A percentile compares a stretch with the other conserved stretches of the same genome.
Evolutionary conservation across 352 stramenopile species (phyloP).

Genomic region (Elongisporangium prolatum): DNA sequence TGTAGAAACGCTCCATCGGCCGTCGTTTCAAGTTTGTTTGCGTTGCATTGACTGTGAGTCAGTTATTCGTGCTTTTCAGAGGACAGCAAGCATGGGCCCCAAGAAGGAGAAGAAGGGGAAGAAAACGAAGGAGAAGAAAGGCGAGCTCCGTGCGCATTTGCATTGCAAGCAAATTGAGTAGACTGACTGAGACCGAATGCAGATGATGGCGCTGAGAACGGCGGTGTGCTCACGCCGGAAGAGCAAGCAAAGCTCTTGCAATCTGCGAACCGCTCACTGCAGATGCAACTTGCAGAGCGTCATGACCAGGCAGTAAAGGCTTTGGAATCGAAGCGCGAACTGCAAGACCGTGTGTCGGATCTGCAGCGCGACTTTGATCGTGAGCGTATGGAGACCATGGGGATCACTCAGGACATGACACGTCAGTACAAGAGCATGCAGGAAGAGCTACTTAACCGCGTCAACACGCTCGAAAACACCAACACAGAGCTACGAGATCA

Average conservation of each 20-base stretch:
- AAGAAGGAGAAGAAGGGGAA: constrained; percentile 79
- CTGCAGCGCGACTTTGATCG: constrained; percentile 86
- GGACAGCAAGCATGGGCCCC: constrained; percentile 29
- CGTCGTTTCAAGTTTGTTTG: constrained; percentile 1
- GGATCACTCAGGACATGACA: constrained; percentile 95
- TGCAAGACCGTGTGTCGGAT: constrained; percentile 75
- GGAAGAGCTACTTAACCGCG: constrained; percentile 85
- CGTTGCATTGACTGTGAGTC: not conserved
- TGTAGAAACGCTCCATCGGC: constrained; percentile 2
- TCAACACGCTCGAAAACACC: constrained; percentile 87
- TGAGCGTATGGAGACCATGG: constrained; percentile 85
- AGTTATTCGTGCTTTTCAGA: not conserved
- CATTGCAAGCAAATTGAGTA: no score
- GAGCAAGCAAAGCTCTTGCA: constrained; percentile 85
- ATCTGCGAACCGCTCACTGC: constrained; percentile 77
- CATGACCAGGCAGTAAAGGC: constrained; percentile 84
- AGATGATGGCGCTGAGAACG: constrained; percentile 76
- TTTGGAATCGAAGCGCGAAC: constrained; percentile 84
- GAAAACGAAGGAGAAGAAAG: constrained; percentile 76
- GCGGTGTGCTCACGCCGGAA: constrained; percentile 64
- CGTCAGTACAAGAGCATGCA: constrained; percentile 97
- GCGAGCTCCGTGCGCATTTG: constrained; percentile 18
- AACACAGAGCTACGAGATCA: constrained; percentile 92
- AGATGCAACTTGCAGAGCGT: constrained; percentile 87
- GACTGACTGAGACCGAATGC: not conserved